Base-by-base conservation (phyloP, 2,329 filamentous ascomycete species). In the Tolypocladium tropicale region DNA sequence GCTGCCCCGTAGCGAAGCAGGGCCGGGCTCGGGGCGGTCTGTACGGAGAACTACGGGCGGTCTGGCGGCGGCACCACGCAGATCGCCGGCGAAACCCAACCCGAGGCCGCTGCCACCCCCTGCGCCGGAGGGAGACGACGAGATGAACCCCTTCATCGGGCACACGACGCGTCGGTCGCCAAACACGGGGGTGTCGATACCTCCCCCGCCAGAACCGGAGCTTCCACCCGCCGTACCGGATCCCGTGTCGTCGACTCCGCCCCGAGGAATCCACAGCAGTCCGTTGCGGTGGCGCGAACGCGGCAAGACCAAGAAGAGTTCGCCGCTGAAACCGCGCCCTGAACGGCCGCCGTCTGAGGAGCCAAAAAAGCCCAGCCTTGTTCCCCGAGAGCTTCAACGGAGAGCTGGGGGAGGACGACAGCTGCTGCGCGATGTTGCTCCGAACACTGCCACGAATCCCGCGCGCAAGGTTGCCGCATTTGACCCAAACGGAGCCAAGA, bases 221-320 rank as follows among this genome's bases (percentile, higher is more conserved):
- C 74, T 89, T 6, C 86, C 85, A 3, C 81, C 81, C 0, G 81
- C 81, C 0, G 68, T 77, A 14, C 70, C 72, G 2, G 82, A 85
- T 57, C 75, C 78, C 0, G 72, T 80, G 1, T 74, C 81, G 32
- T 79, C 76, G 48, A 79, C 79, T 3, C 80, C 80, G 9, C 80
- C 82, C 1, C 67, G 72, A 23, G 83, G 83, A 1, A 85, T 86
- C 32, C 82, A 85, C 57, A 77, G 78, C 53, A 83, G 80, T 16
- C 81, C 82, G 0, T 80, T 78, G 3, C 74, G 74, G 62, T 73
- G 76, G 61, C 74, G 70, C 21, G 61, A 62, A 32, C 59, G 63
- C 48, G 51, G 54, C 57, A 73, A 67, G 55, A 66, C 65, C 1
- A 65, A 74, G 50, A 78, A 74, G 56, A 75, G 72, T 57, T 82